Conservation (phyloP, 2,329 filamentous ascomycete genomes). For the Fusarium sterilihyphosum region DNA sequence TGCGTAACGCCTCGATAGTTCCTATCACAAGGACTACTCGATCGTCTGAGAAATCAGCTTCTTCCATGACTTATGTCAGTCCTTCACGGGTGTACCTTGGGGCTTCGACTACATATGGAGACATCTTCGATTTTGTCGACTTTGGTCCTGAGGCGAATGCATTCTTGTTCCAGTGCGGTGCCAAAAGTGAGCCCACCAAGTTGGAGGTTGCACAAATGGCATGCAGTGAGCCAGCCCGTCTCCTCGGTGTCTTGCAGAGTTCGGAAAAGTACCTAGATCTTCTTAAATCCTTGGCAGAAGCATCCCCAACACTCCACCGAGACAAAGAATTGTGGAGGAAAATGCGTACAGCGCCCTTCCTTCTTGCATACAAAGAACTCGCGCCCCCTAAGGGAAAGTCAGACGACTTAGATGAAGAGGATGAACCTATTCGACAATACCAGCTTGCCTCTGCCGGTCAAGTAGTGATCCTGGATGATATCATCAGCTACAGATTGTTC, state of each 20-base stretch:
- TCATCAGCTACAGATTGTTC: slow-evolving; percentile 88
- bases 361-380: slow-evolving; percentile 86
- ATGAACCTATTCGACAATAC: slow-evolving; percentile 77
- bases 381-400: slow-evolving; percentile 58
- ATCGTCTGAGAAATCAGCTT: slow-evolving; percentile 54
- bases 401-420: slow-evolving; percentile 66
- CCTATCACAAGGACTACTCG: slow-evolving; percentile 64
- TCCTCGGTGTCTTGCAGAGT: slow-evolving; percentile 82
- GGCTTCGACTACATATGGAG: slow-evolving; percentile 73
- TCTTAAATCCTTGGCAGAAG: slow-evolving; percentile 82
- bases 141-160: slow-evolving; percentile 89
- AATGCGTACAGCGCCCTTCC: slow-evolving; percentile 79
- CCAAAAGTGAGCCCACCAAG: slow-evolving; percentile 90
- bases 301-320: slow-evolving; percentile 73
- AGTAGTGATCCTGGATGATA: slow-evolving; percentile 86
- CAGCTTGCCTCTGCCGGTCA: slow-evolving; percentile 76
- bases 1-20: slow-evolving; percentile 76
- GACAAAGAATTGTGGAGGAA: slow-evolving; percentile 81
- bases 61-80: slow-evolving; percentile 56
- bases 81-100: slow-evolving; percentile 86
- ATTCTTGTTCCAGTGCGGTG: slow-evolving; percentile 88
- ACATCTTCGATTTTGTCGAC: slow-evolving; percentile 97
- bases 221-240: slow-evolving; percentile 82
- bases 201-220: slow-evolving; percentile 84
- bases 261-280: slow-evolving; percentile 88